Evolutionary conservation across 306 rosid species (phyloP), one percentile per base, ranked within the genome.

Genomic region (Notholithocarpus densiflorus): DNA sequence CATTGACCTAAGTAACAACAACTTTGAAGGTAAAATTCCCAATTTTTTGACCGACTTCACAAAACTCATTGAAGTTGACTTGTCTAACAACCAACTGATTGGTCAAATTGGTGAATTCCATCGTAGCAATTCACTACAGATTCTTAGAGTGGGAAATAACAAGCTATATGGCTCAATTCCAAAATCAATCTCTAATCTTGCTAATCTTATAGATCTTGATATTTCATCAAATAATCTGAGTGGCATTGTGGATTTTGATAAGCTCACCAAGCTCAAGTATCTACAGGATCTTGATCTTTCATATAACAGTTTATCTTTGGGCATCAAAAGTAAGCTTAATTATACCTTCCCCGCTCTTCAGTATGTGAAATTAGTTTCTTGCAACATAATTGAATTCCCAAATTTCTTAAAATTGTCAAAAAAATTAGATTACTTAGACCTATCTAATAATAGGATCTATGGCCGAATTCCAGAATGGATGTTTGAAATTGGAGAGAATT

Each of bases 341-440:
- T 17, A 23, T 17, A 10, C 64, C 68, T 45, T 52, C 15, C 81
- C 82, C 13, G 11, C 19, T 23, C 75, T 86, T 72, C 0, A 0
- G 0, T 0, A 0, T 0, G 66, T 86, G 34, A 0, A 0, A 1
- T 32, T 87, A 23, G 66, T 82, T 18, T 82, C 83, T 6, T 24
- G 81, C 40, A 75, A 77, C 17, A 7, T 85, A 7, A 48, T 4
- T 43, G 71, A 14, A 17, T 75, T 85, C 65, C 88, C 89, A 0
- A 9, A 69, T 66, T 74, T 79, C n/a, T 14, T 81, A 12, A 55
- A 11, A 37, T 7, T 37, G 45, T 7, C 45, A 37, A 37, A 37
- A 37, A 37, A 37, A 37, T 37, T 37, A 37, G 45, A 37, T 37
- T 37, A 7, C 45, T 37, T 37, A 37, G 11, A 37, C 45, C 45